Percentiles rank a stretch among this genome's conserved stretches.
phyloP scores from a whole-genome alignment of 1,139 yeast genomes.

The Yamadazyma blattariae region DNA sequence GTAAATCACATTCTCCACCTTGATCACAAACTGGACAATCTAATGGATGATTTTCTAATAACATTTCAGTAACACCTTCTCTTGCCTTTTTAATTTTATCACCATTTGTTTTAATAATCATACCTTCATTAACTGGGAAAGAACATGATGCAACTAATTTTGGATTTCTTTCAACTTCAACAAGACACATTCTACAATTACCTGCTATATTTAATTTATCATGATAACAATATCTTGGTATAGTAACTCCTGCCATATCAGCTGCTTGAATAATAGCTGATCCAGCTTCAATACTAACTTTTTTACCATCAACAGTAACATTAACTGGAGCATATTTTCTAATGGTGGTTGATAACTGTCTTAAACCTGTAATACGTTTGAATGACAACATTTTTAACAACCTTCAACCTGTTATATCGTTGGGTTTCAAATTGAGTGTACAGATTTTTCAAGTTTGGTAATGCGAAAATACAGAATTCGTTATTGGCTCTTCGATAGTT shows the following conservation, averaged over 20 bases:
- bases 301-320: slow-evolving; percentile 75
- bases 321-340: slow-evolving; percentile 56
- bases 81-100: slow-evolving; percentile 82
- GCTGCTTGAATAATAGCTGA: slow-evolving; percentile 90
- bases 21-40: slow-evolving; percentile 95
- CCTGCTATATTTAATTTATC: slow-evolving; percentile 93
- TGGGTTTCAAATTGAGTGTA: too few species aligned
- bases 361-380: slow-evolving; percentile 15
- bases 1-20: slow-evolving; percentile 93
- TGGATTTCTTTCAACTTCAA: slow-evolving; percentile 87
- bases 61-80: slow-evolving; percentile 89
- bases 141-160: slow-evolving; percentile 91
- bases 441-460: too few species aligned
- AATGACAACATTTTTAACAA: slow-evolving; percentile 9
- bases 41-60: slow-evolving; percentile 85
- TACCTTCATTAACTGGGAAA: slow-evolving; percentile 85
- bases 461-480: too few species aligned
- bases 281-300: slow-evolving; percentile 80
- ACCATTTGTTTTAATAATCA: slow-evolving; percentile 81
- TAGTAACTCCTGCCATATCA: slow-evolving; percentile 84
- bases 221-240: slow-evolving; percentile 90
- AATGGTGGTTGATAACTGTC: slow-evolving; percentile 29
- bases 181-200: slow-evolving; percentile 92
- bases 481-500: too few species aligned
- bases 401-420: too few species aligned